Conservation (phyloP, 805 yeast genomes). For the Candida argentea region DNA sequence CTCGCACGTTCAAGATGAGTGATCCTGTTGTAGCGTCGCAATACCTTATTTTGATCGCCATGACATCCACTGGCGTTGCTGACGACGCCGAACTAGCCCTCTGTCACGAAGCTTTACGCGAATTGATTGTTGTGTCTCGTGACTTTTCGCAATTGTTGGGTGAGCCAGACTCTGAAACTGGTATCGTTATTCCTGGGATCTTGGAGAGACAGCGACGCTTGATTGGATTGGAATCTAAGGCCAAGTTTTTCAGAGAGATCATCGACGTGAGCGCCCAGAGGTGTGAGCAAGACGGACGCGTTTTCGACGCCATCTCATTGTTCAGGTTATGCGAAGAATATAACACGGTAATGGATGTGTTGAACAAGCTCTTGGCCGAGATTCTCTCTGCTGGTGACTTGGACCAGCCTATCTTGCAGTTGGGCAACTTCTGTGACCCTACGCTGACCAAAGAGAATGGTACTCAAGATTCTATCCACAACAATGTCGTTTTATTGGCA, state of each 20-base stretch:
- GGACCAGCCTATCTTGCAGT: slow-evolving; percentile 41
- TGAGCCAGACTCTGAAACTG: slow-evolving; percentile 59
- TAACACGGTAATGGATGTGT: slow-evolving; percentile 64
- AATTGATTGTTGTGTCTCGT: slow-evolving; percentile 75
- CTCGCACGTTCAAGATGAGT: slow-evolving; percentile 70
- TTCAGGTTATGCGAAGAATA: slow-evolving; percentile 86
- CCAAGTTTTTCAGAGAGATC: slow-evolving; percentile 55
- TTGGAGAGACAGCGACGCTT: slow-evolving; percentile 69
- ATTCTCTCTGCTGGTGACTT: slow-evolving; percentile 61
- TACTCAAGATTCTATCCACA: slow-evolving; percentile 30
- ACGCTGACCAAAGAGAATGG: slow-evolving; percentile 16
- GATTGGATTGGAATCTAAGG: slow-evolving; percentile 46
- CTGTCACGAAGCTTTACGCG: slow-evolving; percentile 73
- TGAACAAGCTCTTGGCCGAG: slow-evolving; percentile 73
- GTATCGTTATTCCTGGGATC: slow-evolving; percentile 71
- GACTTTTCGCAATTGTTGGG: slow-evolving; percentile 79
- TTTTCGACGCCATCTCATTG: slow-evolving; percentile 72
- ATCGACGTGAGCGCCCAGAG: slow-evolving; percentile 77
- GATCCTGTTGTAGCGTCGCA: slow-evolving; percentile 92
- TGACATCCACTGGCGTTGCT: slow-evolving; percentile 27
- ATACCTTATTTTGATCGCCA: slow-evolving; percentile 62
- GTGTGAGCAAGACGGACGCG: slow-evolving; percentile 88
- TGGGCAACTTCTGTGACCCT: slow-evolving; percentile 31
- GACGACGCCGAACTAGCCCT: slow-evolving; percentile 41
- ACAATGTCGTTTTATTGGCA: slow-evolving; percentile 38